Evolutionary conservation across 148 eudicot genomes (phyloP).

Genomic region (Fagopyrum tataricum): DNA sequence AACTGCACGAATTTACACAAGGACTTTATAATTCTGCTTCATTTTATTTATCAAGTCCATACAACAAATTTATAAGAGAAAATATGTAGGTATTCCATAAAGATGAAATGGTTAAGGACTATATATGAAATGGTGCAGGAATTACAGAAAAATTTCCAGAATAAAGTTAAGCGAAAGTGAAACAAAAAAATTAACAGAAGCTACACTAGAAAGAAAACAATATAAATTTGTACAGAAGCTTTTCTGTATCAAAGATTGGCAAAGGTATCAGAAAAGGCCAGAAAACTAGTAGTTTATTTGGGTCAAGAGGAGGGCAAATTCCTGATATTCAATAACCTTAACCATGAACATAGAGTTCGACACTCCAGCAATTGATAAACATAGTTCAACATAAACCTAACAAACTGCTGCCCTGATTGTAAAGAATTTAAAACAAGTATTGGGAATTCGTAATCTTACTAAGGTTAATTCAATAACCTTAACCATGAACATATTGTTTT

Average conservation of each 20-base stretch:
- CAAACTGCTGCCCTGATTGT: too few relatives aligned
- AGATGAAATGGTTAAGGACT: not conserved
- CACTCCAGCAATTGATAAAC: too few relatives aligned
- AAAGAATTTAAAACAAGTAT: too few relatives aligned
- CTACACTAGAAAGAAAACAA: too few relatives aligned
- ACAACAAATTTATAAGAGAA: not conserved
- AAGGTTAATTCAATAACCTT: too few relatives aligned
- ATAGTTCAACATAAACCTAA: too few relatives aligned
- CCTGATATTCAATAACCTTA: too few relatives aligned
- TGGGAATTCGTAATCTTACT: not conserved
- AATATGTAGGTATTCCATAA: not conserved
- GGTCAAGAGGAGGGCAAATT: too few relatives aligned
- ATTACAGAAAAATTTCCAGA: not conserved
- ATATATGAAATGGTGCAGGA: not conserved
- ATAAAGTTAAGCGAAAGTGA: not conserved
- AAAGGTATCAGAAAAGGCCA: not conserved
- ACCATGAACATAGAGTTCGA: too few relatives aligned
- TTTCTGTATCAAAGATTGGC: not conserved
- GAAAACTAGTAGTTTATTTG: not conserved
- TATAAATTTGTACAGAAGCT: too few relatives aligned
- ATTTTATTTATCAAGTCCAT: not conserved
- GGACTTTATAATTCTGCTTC: not conserved
- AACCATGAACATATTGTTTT: too few relatives aligned
- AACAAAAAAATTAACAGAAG: not conserved
- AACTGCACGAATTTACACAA: not conserved